phyloP scores from a whole-genome alignment of 1,284 basidiomycete species.

The Megacollybia platyphylla region DNA sequence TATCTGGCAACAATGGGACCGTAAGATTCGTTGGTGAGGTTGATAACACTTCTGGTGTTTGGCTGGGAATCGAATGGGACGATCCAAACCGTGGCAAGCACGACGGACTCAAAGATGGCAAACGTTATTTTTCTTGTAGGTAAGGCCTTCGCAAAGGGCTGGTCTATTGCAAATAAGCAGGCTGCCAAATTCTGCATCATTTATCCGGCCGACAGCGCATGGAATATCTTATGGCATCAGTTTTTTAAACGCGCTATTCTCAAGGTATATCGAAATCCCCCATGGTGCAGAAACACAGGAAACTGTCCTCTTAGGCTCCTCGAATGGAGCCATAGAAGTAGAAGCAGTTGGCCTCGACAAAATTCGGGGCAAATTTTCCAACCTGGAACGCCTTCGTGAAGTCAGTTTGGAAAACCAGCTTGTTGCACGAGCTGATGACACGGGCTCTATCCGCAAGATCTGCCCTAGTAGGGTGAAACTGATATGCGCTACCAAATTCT shows the following conservation, averaged over 20 bases:
- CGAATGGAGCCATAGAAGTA: slow-evolving; percentile 71
- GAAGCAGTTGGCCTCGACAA: slow-evolving; percentile 78
- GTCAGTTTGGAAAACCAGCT: slow-evolving; percentile 66
- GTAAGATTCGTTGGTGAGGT: slow-evolving; percentile 64
- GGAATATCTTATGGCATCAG: slow-evolving; percentile 49
- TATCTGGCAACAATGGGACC: slow-evolving; percentile 46
- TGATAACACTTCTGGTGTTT: slow-evolving; percentile 51
- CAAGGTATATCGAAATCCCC: slow-evolving; percentile 62
- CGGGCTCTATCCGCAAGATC: slow-evolving; percentile 40
- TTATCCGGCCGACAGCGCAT: slow-evolving; percentile 51
- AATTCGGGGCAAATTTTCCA: slow-evolving; percentile 58
- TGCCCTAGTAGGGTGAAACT: slow-evolving; percentile 47
- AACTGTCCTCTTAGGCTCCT: slow-evolving; percentile 68
- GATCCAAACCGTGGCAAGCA: slow-evolving; percentile 77
- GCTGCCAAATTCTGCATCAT: slow-evolving; percentile 51
- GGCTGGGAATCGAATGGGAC: slow-evolving; percentile 97
- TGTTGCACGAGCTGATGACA: slow-evolving; percentile 43
- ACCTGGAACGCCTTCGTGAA: slow-evolving; percentile 58
- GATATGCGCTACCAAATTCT: slow-evolving; percentile 8
- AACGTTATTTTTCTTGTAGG: slow-evolving; percentile 71
- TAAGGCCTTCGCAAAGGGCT: slow-evolving; percentile 21
- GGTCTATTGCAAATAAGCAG: slow-evolving; percentile 18
- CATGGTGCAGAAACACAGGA: slow-evolving; percentile 42
- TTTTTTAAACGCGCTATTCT: slow-evolving; percentile 64
- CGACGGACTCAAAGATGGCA: slow-evolving; percentile 69